Conservation (phyloP, 805 yeast genomes). For the Lipomyces spencermartinsiae region DNA sequence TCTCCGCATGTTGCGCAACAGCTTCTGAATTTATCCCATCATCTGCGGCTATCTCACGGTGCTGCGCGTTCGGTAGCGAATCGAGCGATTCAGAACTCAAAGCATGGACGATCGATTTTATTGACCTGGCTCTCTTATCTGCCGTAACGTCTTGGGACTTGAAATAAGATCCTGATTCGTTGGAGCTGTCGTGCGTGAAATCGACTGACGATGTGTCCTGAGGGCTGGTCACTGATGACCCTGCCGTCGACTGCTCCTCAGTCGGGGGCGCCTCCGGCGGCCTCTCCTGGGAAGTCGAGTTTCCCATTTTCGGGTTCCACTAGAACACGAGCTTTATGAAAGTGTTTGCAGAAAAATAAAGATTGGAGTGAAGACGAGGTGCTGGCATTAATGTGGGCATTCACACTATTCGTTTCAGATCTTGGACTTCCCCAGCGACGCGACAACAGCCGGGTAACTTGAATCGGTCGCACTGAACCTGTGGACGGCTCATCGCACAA, state of each 20-base stretch:
- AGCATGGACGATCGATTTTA: slow-evolving; percentile 11
- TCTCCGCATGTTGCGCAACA: neutral
- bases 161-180: neutral
- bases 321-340: neutral
- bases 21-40: slow-evolving; percentile 1
- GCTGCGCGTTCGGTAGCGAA: slow-evolving; percentile 30
- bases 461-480: too few species aligned
- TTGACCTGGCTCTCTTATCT: neutral
- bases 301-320: slow-evolving; percentile 26
- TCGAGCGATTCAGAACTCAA: slow-evolving; percentile 30
- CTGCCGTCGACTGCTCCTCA: slow-evolving; percentile 14
- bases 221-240: slow-evolving; percentile 13
- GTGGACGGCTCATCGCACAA: neutral
- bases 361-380: neutral
- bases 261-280: slow-evolving; percentile 21
- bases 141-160: neutral
- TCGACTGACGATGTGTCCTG: slow-evolving; percentile 6
- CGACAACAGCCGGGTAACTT: neutral
- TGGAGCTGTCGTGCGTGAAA: neutral
- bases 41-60: slow-evolving; percentile 22
- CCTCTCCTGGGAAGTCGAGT: slow-evolving; percentile 35
- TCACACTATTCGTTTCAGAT: neutral
- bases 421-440: neutral
- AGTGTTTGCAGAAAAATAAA: neutral
- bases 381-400: neutral